phyloP scores from a whole-genome alignment of 768 basidiomycete genomes.

The Agaricus subrufescens region DNA sequence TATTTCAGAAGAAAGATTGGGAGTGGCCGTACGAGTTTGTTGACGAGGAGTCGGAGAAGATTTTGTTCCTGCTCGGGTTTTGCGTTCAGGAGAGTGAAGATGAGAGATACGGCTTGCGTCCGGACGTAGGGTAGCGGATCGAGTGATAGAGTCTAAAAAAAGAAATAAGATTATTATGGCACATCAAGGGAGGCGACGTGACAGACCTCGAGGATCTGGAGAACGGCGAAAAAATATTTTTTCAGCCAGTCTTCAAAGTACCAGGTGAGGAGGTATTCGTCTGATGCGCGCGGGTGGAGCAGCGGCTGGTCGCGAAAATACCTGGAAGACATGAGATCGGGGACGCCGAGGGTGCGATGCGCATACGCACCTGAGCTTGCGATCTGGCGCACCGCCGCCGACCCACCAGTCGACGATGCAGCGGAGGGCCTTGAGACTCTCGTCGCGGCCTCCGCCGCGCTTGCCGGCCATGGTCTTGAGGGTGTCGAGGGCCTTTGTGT shows the following conservation, averaged over 20 bases:
- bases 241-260: slow-evolving; percentile 98
- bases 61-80: slow-evolving; percentile 99
- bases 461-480: slow-evolving; percentile 74
- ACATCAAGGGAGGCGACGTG: not conserved
- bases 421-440: slow-evolving; percentile 83
- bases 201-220: slow-evolving; percentile 84
- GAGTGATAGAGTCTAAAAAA: slow-evolving; percentile 61
- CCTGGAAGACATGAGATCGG: slow-evolving; percentile 32
- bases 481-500: slow-evolving; percentile 72
- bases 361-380: slow-evolving; percentile 74
- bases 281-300: slow-evolving; percentile 55
- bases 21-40: slow-evolving; percentile 70
- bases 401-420: slow-evolving; percentile 98
- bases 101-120: slow-evolving; percentile 74
- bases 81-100: slow-evolving; percentile 75
- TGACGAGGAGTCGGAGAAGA: slow-evolving; percentile 83
- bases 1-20: not conserved
- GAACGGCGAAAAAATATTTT: slow-evolving; percentile 89
- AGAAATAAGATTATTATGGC: not conserved
- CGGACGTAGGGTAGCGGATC: slow-evolving; percentile 88
- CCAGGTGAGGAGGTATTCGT: slow-evolving; percentile 75
- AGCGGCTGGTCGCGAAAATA: slow-evolving; percentile 90
- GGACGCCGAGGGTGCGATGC: not conserved
- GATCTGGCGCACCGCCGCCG: slow-evolving; percentile 83
- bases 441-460: slow-evolving; percentile 87